Percentiles rank a stretch among this genome's conserved stretches.
Evolutionary conservation across 306 rosid genomes (phyloP).

Genomic region (Fagus sylvatica): DNA sequence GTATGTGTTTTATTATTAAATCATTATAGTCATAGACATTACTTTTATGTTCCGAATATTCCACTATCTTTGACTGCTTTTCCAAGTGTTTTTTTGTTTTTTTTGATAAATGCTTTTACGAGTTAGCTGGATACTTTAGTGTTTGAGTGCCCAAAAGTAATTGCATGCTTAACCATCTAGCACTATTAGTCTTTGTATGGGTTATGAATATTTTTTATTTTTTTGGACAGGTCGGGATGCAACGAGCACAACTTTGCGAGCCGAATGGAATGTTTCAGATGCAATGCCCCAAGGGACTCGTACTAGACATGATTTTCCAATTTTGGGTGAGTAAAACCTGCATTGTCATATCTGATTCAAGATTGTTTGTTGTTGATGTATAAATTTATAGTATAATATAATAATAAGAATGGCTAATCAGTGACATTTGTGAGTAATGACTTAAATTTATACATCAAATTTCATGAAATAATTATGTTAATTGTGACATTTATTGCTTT

Average conservation of each 20-base stretch:
- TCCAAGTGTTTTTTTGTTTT: background rate
- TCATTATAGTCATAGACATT: constrained; percentile 11
- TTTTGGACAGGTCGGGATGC: constrained; percentile 71
- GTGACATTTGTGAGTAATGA: no score
- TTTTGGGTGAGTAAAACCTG: constrained; percentile 28
- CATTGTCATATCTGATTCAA: no score
- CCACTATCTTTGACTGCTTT: constrained; percentile 48
- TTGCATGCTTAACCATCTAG: background rate
- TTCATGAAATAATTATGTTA: background rate
- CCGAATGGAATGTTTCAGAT: constrained; percentile 93
- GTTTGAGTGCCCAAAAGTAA: background rate
- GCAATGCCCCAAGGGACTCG: constrained; percentile 94
- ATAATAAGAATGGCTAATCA: no score
- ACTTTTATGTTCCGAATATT: constrained; percentile 12
- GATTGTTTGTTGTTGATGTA: no score
- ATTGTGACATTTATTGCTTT: constrained; percentile 1
- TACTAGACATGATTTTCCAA: constrained; percentile 43
- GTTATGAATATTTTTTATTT: background rate
- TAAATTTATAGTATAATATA: no score
- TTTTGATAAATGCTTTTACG: background rate
- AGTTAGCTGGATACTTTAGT: background rate
- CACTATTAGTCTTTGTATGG: background rate
- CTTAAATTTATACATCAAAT: no score
- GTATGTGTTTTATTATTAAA: no score
- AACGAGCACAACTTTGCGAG: constrained; percentile 98